Evolutionary conservation across 768 basidiomycete genomes (phyloP), one percentile per base, ranked within the genome.

Genomic region (Suillus subalutaceus): DNA sequence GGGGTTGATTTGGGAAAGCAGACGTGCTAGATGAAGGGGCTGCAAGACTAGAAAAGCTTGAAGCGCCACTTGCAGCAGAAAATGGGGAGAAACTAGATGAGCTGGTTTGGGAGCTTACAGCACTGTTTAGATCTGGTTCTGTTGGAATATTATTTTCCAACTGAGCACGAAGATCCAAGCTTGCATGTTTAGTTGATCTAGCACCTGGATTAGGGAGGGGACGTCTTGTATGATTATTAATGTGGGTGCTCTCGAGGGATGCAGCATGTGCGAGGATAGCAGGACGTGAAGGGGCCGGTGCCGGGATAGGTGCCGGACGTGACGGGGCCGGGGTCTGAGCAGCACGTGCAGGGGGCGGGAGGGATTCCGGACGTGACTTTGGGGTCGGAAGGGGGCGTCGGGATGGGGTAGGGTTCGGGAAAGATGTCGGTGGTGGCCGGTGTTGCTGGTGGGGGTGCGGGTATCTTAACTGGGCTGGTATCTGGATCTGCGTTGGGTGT

Each of bases 211-310:
- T 65, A 44, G 68, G 68, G 10, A 69, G 53, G 3, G 68, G 68
- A 4, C 68, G 58, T 26, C 68, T 68, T 4, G 43, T 26, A 35
- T 52, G 59, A 63, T 55, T 64, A 40, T 59, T 26, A 30, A 41
- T 59, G 40, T 50, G n/a, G 63, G 64, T 53, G 66, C 55, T 59
- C 58, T 59, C 32, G 40, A 74, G 60, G 26, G 75, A 66, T n/a
- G 72, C 70, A 32, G 72, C 59, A 35, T 68, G 65, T 0, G 74
- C 55, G 35, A 78, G 72, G 16, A 78, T 74, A 62, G 66, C 73
- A 48, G 75, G 75, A 16, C 77, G 69, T 32, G 74, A 77, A 5
- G 75, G 75, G 1, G 75, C 75, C 48, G 75, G 75, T 4, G 75
- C 71, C 23, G 76, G 75, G 4, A 77, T 59, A 2, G 58, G 58